Evolutionary conservation across 1,284 basidiomycete species (phyloP), one percentile per base, ranked within the genome.

Genomic region (Cutaneotrichosporon curvatum): DNA sequence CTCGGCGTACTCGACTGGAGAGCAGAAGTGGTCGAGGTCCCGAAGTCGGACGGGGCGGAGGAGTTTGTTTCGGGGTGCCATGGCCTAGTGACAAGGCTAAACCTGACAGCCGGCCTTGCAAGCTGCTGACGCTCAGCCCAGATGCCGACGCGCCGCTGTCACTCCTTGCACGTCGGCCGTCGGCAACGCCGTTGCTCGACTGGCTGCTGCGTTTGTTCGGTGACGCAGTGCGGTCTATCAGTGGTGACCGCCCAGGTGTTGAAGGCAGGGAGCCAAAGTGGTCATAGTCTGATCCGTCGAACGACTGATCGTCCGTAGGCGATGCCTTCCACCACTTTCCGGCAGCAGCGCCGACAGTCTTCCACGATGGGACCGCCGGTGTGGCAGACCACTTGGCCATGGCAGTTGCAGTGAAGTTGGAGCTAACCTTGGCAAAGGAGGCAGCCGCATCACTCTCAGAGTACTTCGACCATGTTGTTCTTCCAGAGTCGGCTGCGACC

Each of bases 21-120:
- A 65, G 53, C 11, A 62, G 37, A 3, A 65, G 50, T 5, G 62
- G 61, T 19, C 57, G 48, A 7, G 62, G 60, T 4, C 56, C 56
- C 11, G 53, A 48, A 0, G 48, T 42, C 2, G 37, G 28, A 8
- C 45, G 43, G 25, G 16, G 46, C 19, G 43, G 41, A 37, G 25
- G 25, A 7, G 40, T 36, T 19, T 45, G 40, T 9, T 47, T 37
- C 4, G 21, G 35, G 20, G 48, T 31, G 16, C 36, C 30, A 37
- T 45, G 20, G 18, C 41, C 34, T 31, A 55, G 19, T 15, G 46
- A 20, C 25, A 43, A 43, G 7, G 51, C 47, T 22, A 58, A 36
- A 9, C 50, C 49, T 3, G 56, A 38, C 18, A 57, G 42, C 30
- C 37, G n/a, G 31, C 60, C 53, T 33, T 58, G 57, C 31, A 64